Percentiles rank a stretch among this genome's conserved stretches.
Conservation (phyloP, 805 yeast genomes). For the Yarrowia osloensis region DNA sequence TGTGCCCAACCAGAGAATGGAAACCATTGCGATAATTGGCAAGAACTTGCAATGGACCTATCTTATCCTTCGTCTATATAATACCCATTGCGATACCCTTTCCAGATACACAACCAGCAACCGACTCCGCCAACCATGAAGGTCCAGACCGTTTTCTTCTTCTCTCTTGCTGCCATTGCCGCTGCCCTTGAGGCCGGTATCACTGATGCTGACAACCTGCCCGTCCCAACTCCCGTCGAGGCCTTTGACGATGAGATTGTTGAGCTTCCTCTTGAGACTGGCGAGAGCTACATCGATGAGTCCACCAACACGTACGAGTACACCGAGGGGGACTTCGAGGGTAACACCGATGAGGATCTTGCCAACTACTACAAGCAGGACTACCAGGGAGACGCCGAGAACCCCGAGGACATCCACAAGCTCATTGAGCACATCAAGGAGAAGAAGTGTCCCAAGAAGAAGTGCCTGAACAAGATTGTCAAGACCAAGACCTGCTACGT, state of each 20-base stretch:
- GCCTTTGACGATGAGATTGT: background rate
- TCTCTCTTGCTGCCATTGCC: constrained; percentile 23
- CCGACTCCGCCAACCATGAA: background rate
- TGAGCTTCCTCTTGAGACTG: background rate
- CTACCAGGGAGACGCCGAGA: constrained; percentile 6
- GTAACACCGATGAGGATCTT: constrained; percentile 11
- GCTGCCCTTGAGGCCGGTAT: constrained; percentile 14
- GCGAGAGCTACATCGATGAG: background rate
- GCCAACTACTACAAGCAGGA: constrained; percentile 1
- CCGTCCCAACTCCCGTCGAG: background rate
- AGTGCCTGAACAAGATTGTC: constrained; percentile 12
- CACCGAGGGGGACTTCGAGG: constrained; percentile 27
- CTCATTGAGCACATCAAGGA: constrained; percentile 20
- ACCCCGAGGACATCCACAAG: constrained; percentile 18
- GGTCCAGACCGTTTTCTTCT: constrained; percentile 10
- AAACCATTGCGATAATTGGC: background rate
- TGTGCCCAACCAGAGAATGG: background rate
- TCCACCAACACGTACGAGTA: constrained; percentile 17
- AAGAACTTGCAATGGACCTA: background rate
- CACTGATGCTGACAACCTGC: background rate
- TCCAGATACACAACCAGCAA: background rate
- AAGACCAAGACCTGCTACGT: constrained; percentile 18
- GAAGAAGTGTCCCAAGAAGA: constrained; percentile 27
- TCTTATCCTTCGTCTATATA: background rate
- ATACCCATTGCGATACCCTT: background rate